phyloP scores from a whole-genome alignment of 805 yeast genomes.

The Yamadazyma laniorum region DNA sequence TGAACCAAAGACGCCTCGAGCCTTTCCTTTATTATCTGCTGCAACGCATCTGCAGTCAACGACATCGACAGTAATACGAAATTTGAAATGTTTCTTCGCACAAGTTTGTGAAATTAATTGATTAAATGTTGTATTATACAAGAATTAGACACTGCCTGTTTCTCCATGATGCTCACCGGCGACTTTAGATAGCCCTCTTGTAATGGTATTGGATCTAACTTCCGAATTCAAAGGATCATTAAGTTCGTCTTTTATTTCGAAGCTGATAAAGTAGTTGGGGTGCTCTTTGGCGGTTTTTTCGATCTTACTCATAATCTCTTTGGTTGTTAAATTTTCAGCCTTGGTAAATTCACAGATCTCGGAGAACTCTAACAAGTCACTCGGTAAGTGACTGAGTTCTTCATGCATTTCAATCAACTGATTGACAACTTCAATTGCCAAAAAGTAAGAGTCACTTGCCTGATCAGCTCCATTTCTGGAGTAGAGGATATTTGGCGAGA shows the following conservation, averaged over 20 bases:
- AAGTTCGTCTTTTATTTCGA: conserved; percentile 15
- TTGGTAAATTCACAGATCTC: conserved; percentile 31
- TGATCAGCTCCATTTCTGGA: conserved; percentile 35
- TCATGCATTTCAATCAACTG: conserved; percentile 78
- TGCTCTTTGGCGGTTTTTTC: conserved; percentile 32
- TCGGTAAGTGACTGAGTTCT: conserved; percentile 74
- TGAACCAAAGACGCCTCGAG: conserved; percentile 65
- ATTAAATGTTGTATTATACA: not conserved
- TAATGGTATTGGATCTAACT: conserved; percentile 30
- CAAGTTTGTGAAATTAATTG: not conserved
- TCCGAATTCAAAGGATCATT: conserved; percentile 22
- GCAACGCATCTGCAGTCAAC: conserved; percentile 41
- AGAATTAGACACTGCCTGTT: conserved; percentile 18
- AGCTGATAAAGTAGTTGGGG: conserved; percentile 27
- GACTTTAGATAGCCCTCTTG: conserved; percentile 29
- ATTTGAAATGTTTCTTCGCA: not conserved
- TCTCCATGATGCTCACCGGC: conserved; percentile 31
- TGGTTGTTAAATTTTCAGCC: conserved; percentile 24
- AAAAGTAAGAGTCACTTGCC: conserved; percentile 70
- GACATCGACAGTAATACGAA: conserved; percentile 1
- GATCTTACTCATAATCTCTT: conserved; percentile 35
- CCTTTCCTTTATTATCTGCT: conserved; percentile 49
- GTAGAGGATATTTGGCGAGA: conserved; percentile 87
- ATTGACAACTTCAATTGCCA: conserved; percentile 89
- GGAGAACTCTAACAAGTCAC: conserved; percentile 52